Evolutionary conservation across 345 rosid genomes (phyloP).

Genomic region (Pistacia atlantica): DNA sequence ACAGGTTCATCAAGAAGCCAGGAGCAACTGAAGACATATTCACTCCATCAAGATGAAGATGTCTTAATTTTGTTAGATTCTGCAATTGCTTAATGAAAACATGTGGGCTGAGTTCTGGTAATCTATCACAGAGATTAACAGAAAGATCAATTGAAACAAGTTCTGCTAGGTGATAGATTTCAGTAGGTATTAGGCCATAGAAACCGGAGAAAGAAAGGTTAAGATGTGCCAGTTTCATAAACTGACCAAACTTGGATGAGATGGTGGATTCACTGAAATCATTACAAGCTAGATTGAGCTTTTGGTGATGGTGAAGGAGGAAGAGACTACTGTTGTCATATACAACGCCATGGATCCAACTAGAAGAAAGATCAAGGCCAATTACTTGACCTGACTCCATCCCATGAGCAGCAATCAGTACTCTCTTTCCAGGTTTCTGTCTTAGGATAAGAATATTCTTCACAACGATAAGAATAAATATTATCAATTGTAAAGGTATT

Average conservation of each 20-base stretch:
- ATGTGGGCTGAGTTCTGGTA: too few species aligned
- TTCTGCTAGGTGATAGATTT: conserved; percentile 14
- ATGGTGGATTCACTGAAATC: conserved; percentile 5
- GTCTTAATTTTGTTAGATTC: conserved; percentile 15
- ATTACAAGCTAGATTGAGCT: conserved; percentile 31
- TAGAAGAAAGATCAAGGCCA: conserved; percentile 22
- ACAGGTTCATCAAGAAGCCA: conserved; percentile 15
- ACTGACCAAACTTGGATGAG: conserved; percentile 6
- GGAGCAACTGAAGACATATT: neutral
- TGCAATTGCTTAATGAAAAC: neutral
- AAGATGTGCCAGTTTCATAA: conserved; percentile 16
- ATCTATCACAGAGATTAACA: neutral
- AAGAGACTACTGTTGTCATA: conserved; percentile 26
- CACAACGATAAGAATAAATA: too few species aligned
- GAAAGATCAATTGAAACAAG: conserved; percentile 30
- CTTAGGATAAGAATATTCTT: neutral
- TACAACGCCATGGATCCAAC: conserved; percentile 3
- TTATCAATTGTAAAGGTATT: neutral
- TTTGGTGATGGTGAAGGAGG: conserved; percentile 22
- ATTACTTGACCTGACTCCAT: conserved; percentile 31
- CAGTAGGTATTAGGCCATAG: neutral
- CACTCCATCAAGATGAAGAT: neutral
- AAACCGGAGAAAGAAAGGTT: conserved; percentile 2
- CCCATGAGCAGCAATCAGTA: conserved; percentile 37
- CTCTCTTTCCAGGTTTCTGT: conserved; percentile 23